Evolutionary conservation across 495 filamentous ascomycete genomes (phyloP), one percentile per base, ranked within the genome.

Genomic region (Neurospora sp.): DNA sequence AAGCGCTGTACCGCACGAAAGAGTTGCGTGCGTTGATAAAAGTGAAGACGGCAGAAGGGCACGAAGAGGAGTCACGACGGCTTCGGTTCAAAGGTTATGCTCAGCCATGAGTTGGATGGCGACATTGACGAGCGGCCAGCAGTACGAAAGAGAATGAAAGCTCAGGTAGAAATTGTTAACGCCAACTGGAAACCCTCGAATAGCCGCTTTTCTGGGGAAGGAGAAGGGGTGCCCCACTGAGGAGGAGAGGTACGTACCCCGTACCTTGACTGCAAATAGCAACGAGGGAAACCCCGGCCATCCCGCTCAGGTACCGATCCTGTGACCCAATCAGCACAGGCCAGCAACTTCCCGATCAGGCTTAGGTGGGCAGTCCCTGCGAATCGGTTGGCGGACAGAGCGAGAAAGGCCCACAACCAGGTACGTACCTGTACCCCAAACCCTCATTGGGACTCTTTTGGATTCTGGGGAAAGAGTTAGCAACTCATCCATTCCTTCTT

Each of bases 251-350:
- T 66, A 66, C 54, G 54, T 66, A 66, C 54, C 54, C 27, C 54
- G 54, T 66, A 35, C 54, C 54, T 66, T 35, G 54, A 66, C 54
- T 70, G 27, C 73, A 70, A 76, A 71, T 75, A 44, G 72, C 54
- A 70, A 71, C 31, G 46, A 48, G 27, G 71, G 39, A 71, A 23
- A 39, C 69, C 59, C 44, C 48, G 75, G 74, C 71, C 75, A 72
- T 71, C 42, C 42, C 70, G 69, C 77, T 78, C 77, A 81, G 80
- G 79, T 77, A 81, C 80, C 69, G 72, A 41, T 71, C 77, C 70
- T 74, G 78, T 79, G 79, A 81, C 77, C 79, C 77, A 81, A 79
- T 79, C 76, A 81, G 76, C 78, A 75, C 78, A 72, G 72, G 44
- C 71, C 39, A 11, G 23, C 12, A 75, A 35, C 72, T 79, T 54